phyloP scores from a whole-genome alignment of 2,329 filamentous ascomycete species.

The Cladosporium sp. region DNA sequence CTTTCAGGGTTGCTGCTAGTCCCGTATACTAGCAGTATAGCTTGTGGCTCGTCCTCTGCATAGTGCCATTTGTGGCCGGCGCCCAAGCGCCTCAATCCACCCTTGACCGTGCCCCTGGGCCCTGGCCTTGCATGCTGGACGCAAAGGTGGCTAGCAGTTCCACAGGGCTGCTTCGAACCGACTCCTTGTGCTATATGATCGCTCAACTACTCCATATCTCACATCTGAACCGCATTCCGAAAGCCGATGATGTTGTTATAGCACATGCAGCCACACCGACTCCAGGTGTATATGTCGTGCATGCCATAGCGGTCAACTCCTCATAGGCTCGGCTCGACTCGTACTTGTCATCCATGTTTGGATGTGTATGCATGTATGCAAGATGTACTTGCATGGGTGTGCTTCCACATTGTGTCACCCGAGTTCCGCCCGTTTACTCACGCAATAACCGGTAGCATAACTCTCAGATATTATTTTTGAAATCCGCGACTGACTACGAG shows the following conservation, averaged over 20 bases:
- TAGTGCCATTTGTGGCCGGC: not conserved
- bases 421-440: slow-evolving; percentile 1
- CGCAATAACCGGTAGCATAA: not conserved
- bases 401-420: not conserved
- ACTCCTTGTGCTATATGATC: slow-evolving; percentile 13
- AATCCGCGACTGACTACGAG: not conserved
- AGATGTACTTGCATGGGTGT: not conserved
- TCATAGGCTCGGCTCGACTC: not conserved
- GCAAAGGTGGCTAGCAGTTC: not conserved
- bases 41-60: not conserved
- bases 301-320: not conserved
- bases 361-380: not conserved
- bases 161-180: not conserved
- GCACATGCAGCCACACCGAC: slow-evolving; percentile 13
- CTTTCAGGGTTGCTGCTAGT: not conserved
- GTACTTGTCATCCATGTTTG: not conserved
- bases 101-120: not conserved
- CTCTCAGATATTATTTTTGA: not conserved
- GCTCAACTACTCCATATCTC: not conserved
- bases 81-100: slow-evolving; percentile 1
- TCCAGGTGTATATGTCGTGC: not conserved
- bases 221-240: not conserved
- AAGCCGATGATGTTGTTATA: not conserved
- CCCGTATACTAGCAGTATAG: not conserved
- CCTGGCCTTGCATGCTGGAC: not conserved